Evolutionary conservation across 177 flowering plant genomes (phyloP).

Genomic region (Vitis hybrid): DNA sequence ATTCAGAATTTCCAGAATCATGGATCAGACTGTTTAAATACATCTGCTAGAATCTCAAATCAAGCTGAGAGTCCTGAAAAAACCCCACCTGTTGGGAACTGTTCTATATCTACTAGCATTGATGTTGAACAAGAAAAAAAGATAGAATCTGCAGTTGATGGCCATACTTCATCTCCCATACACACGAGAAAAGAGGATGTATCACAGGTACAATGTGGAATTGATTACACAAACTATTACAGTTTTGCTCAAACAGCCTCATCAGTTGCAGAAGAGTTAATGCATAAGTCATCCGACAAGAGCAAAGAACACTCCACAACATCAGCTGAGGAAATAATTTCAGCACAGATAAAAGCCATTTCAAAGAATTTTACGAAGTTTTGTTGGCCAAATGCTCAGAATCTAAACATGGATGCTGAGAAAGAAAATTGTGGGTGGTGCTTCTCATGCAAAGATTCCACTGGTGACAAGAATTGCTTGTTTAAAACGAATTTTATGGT

Average conservation of each 20-base stretch:
- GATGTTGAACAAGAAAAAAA: constrained; percentile 22
- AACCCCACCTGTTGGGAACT: constrained; percentile 7
- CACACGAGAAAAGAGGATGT: constrained; percentile 18
- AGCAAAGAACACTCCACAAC: constrained; percentile 24
- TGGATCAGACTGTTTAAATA: constrained; percentile 11
- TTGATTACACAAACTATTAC: constrained; percentile 62
- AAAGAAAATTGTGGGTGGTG: constrained; percentile 98
- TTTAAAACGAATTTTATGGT: constrained; percentile 33
- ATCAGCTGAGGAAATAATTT: constrained; percentile 58
- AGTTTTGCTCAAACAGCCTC: constrained; percentile 65
- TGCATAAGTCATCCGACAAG: constrained; percentile 45
- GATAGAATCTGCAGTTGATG: constrained; percentile 12
- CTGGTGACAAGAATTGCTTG: constrained; percentile 60
- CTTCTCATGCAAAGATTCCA: constrained; percentile 59
- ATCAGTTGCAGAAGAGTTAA: constrained; percentile 55
- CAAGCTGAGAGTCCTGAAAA: constrained; percentile 18
- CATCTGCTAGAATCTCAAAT: constrained; percentile 18
- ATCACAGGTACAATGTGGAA: constrained; percentile 24
- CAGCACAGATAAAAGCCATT: constrained; percentile 61
- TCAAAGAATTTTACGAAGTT: constrained; percentile 44
- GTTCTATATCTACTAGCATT: constrained; percentile 18
- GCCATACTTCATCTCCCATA: constrained; percentile 2
- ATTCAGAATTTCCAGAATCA: constrained; percentile 14
- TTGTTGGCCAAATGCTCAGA: constrained; percentile 53
- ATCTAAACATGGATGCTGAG: constrained; percentile 24